Evolutionary conservation across 371 early-diverging fungal species (phyloP), one percentile per base, ranked within the genome.

Genomic region (Mortierella sp.): DNA sequence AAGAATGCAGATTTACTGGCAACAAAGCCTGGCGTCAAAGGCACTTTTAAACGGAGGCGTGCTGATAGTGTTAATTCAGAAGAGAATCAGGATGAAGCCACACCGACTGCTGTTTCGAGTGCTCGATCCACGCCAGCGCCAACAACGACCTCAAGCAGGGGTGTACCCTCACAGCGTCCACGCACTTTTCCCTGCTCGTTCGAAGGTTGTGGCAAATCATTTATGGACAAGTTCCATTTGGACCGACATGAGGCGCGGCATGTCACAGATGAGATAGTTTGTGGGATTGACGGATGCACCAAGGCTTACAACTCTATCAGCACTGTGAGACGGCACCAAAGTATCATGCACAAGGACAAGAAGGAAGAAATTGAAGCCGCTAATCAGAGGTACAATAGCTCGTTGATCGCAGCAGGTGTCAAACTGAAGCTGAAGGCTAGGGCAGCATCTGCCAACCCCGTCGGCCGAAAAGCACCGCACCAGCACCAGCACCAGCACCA

Each of bases 261-360:
- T 69, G 70, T 68, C 19, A 76, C 76, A 1, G 56, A 76, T 19
- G 65, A 64, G 69, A 69, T 76, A 53, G 57, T 56, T 1, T 76
- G 76, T 47, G 76, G 76, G 14, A 69, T 76, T n/a, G 76, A 76
- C 32, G 76, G 76, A 30, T 76, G 76, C 30, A 76, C 64, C 41
- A 76, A 76, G 44, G 69, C 69, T 8, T 76, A 76, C 19, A 59
- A 69, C 50, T 76, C 76, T 11, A 76, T 76, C 44, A 76, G 76
- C 48, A 76, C 76, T 19, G 54, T 76, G 53, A 37, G 76, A 28
- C 76, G 76, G 12, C 76, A 76, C 43, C 76, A 76, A 27, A 69
- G 69, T 30, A 76, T 76, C 57, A 60, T 76, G 47, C 76, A 76
- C 54, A 69, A 69, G 47, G 50, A 62, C 17, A 39, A 50, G 55